These are phyloP conservation scores for Gamsiella multidivaricata DNA, from an alignment of 192 early-diverging fungal genomes.

Conservation along the genomic window DNA sequence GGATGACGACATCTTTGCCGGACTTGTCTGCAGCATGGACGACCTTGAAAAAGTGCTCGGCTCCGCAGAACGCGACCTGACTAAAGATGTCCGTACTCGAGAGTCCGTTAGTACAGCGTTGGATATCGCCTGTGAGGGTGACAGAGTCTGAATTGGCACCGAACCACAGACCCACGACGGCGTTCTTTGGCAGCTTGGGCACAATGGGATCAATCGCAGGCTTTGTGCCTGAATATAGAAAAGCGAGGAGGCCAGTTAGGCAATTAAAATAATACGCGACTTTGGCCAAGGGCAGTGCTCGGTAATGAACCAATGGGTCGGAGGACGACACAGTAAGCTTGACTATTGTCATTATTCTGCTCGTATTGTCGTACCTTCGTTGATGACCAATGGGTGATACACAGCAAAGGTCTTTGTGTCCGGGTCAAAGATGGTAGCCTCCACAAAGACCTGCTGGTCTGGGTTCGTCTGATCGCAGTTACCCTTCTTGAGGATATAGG, in stretches of 20 bases:
- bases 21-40: constrained; percentile 11
- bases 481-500: constrained; percentile 47
- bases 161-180: constrained; percentile 35
- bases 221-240: constrained; percentile 3
- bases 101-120: constrained; percentile 26
- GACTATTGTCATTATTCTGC: no score
- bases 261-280: no score
- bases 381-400: constrained; percentile 35
- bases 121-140: constrained; percentile 28
- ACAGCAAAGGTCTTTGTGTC: constrained; percentile 27
- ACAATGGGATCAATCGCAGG: constrained; percentile 26
- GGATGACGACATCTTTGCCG: constrained; percentile 12
- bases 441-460: constrained; percentile 40
- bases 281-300: no score
- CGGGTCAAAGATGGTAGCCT: constrained; percentile 38
- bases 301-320: no score
- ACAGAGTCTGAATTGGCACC: constrained; percentile 31
- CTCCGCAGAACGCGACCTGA: constrained; percentile 35
- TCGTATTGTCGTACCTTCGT: constrained; percentile 8
- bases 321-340: no score
- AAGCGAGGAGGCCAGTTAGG: no score
- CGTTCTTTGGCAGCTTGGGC: constrained; percentile 22
- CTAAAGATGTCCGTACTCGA: constrained; percentile 32
- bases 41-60: constrained; percentile 21
- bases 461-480: constrained; percentile 40